phyloP scores from a whole-genome alignment of 805 yeast species.

The Metschnikowia peoriensis region DNA sequence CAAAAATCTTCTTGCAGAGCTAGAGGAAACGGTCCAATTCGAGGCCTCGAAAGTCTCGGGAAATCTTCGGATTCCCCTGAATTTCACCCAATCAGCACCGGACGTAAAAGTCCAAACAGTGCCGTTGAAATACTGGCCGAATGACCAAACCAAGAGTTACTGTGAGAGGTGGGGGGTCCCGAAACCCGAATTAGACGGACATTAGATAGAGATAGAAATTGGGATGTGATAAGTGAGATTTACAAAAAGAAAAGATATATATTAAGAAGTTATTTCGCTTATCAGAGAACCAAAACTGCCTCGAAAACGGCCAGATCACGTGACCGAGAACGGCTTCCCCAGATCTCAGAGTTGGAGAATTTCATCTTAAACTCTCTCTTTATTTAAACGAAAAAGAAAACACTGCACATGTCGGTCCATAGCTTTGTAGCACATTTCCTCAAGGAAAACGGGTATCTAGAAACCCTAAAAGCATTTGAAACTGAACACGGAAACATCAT shows the following conservation, averaged over 20 bases:
- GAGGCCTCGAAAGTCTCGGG: slow-evolving; percentile 18
- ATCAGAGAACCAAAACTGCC: not conserved
- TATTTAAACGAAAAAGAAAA: not conserved
- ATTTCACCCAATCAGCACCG: slow-evolving; percentile 27
- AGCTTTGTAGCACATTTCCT: slow-evolving; percentile 58
- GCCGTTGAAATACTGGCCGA: slow-evolving; percentile 32
- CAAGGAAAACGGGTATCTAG: slow-evolving; percentile 43
- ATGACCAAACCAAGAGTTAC: slow-evolving; percentile 36
- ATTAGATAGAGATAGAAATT: not conserved
- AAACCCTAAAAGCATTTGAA: slow-evolving; percentile 50
- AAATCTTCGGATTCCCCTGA: slow-evolving; percentile 20
- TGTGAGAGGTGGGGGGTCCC: slow-evolving; percentile 26
- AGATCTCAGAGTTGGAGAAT: not conserved
- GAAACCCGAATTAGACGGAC: slow-evolving; percentile 11
- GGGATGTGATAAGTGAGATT: not conserved
- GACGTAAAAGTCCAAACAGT: slow-evolving; percentile 16
- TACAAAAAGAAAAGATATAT: too few species aligned
- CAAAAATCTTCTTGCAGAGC: slow-evolving; percentile 19
- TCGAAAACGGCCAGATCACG: not conserved
- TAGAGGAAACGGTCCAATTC: slow-evolving; percentile 19
- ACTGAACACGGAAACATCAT: slow-evolving; percentile 42
- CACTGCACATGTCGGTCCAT: slow-evolving; percentile 21
- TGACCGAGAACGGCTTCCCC: not conserved
- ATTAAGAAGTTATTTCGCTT: too few species aligned
- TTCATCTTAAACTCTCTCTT: not conserved